Evolutionary conservation across 768 basidiomycete species (phyloP), one percentile per base, ranked within the genome.

Genomic region (Phlegmacium glaucopus): DNA sequence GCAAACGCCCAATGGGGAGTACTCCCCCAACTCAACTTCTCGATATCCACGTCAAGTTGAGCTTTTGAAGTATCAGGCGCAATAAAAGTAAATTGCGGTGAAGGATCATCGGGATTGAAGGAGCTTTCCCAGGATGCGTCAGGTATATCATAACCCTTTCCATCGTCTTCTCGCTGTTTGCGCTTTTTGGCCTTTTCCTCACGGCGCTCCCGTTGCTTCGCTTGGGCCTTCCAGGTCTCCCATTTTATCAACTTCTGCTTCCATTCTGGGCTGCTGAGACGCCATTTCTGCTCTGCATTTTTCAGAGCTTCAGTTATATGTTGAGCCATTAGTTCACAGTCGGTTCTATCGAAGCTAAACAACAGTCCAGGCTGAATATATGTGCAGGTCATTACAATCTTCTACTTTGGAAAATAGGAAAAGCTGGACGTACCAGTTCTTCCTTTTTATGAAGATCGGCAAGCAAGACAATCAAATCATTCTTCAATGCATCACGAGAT

Each of bases 311-410:
- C 12, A 1, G 68, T 15, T 17, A 87, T 60, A 10, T 50, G 47
- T 16, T 57, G 30, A 0, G 72, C 79, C 67, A 84, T 72, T n/a
- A 62, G 52, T 57, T 85, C 83, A 58, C 84, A 86, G 15, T 70
- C 67, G 2, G 65, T 60, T 15, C 85, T 75, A 52, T 85, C 81
- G 54, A 87, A 85, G 44, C 70, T 76, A 67, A 88, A 88, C 16
- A 87, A 61, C 10, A 88, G 76, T 0, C 83, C 85, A 4, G 84
- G 83, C 82, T 83, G 44, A 22, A 22, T 22, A 22, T 22, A 22
- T 22, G 22, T 22, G 15, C 42, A 22, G 41, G 22, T 12, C 17
- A 30, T 22, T 38, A 45, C 39, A 29, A 13, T 18, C 47, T 13
- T 25, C 15, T 34, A 3, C 6, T 13, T 30, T 9, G 27, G 15